Evolutionary conservation across 192 early-diverging fungal genomes (phyloP).

Genomic region (Coemansia sp.): DNA sequence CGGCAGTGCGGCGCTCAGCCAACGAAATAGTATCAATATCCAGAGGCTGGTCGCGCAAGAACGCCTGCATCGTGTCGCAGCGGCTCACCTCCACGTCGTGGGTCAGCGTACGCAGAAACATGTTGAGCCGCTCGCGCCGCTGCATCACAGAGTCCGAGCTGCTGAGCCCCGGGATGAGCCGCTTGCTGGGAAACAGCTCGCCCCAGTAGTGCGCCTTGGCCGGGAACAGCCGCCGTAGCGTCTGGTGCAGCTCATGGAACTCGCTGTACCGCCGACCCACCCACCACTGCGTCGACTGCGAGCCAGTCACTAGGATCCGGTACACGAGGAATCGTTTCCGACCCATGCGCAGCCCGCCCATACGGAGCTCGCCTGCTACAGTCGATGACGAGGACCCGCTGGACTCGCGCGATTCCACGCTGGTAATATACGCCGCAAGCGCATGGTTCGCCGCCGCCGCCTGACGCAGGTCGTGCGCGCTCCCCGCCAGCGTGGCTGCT

Average conservation of each 20-base stretch:
- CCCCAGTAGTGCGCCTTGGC: conserved; percentile 29
- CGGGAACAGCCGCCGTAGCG: conserved; percentile 39
- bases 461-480: not conserved
- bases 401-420: conserved; percentile 44
- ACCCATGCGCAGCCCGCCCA: conserved; percentile 47
- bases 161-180: conserved; percentile 40
- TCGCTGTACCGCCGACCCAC: conserved; percentile 46
- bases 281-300: conserved; percentile 43
- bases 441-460: conserved; percentile 4
- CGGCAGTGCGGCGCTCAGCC: conserved; percentile 25
- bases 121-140: conserved; percentile 44
- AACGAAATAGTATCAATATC: conserved; percentile 33
- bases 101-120: conserved; percentile 32
- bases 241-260: conserved; percentile 43
- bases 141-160: conserved; percentile 45
- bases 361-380: conserved; percentile 25
- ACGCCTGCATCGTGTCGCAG: conserved; percentile 31
- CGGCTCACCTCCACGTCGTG: conserved; percentile 26
- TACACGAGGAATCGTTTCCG: conserved; percentile 49
- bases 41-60: conserved; percentile 38
- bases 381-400: not conserved
- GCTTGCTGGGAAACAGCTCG: conserved; percentile 45
- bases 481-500: conserved; percentile 6
- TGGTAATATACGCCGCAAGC: conserved; percentile 35
- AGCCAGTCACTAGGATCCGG: conserved; percentile 42